Evolutionary conservation across 2,329 filamentous ascomycete genomes (phyloP), one percentile per base, ranked within the genome.

Genomic region (Aureobasidium sp.): DNA sequence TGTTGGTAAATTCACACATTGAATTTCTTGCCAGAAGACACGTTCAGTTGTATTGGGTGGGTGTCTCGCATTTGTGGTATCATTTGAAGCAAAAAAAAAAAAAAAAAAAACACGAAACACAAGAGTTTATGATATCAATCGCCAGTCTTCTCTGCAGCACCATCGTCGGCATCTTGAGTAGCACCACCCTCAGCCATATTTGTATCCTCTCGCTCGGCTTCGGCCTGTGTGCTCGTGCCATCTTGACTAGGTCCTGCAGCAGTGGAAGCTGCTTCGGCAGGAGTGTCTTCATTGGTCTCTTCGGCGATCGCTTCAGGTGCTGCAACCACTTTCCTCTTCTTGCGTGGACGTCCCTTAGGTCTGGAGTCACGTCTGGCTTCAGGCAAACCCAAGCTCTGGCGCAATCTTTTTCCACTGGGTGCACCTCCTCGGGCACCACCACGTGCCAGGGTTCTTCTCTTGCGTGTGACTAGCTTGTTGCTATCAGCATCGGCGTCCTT

Each of bases 321-420:
- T 25, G 19, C 53, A 15, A 27, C 38, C 42, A 55, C 10, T 23
- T 55, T 55, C 5, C 42, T 57, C 17, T 57, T 51, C 37, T 60
- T 50, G n/a, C 57, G 57, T n/a, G 57, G 57, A 25, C 46, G 45
- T 17, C 35, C 46, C 11, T 45, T 51, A 1, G 57, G 57, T 37
- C 46, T 53, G 9, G 31, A n/a, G 21, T 60, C 57, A 25, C 35
- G 38, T 42, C 60, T 59, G 19, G 60, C 37, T 15, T 57, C 46
- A 4, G 45, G 60, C 19, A 45, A 33, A 27, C 40, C 60, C 35
- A 51, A 19, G 27, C 46, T 61, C 47, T 58, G 60, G 17, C 38
- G 62, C 51, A 49, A 47, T 25, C 31, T 59, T 54, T 50, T 62
- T 21, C 37, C 58, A 27, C 35, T 61, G 31, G 43, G 60, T 3